Evolutionary conservation across 1,284 basidiomycete species (phyloP), one percentile per base, ranked within the genome.

Genomic region (Leccinum variabile): DNA sequence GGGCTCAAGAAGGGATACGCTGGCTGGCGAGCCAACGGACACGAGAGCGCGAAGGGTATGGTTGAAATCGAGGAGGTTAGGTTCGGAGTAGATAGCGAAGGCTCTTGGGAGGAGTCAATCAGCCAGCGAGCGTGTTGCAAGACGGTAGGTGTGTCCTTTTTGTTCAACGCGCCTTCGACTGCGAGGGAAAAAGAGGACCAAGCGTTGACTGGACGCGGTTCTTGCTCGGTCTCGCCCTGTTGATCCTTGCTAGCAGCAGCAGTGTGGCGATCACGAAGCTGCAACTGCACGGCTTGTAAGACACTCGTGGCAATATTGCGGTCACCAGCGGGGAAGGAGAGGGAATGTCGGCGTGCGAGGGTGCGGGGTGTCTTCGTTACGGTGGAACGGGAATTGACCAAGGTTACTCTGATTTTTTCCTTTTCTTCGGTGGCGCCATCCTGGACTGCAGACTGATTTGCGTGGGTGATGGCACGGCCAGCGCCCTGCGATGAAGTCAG

Each of bases 391-490:
- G 77, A 65, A 1, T 72, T 63, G 54, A 80, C 74, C 28, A 77
- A 72, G 52, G 75, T 74, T 1, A 71, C 61, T 46, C 76, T 67
- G 50, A 75, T 58, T 3, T 89, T 86, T 0, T 90, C 87, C 25
- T 70, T 74, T 44, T 90, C 89, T 64, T 91, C 89, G 44, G 73
- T 35, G 5, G 13, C 65, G 5, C 77, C 77, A 65, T 88, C 86
- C 28, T 84, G 78, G 1, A 83, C 77, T 5, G 80, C 78, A 6
- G 85, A 77, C 1, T 84, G 78, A 66, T 88, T 88, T 16, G 86
- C 89, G 59, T 91, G 90, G 1, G 88, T 87, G 25, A 90, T 81
- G 57, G 87, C 82, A 57, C 90, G 84, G 16, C 86, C 86, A 2
- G 84, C 80, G 53, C 83, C 84, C 88, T 91, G 67, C 14, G 39